Base-by-base conservation (phyloP, 2,329 filamentous ascomycete genomes). In the Paraconiothyrium sp. region DNA sequence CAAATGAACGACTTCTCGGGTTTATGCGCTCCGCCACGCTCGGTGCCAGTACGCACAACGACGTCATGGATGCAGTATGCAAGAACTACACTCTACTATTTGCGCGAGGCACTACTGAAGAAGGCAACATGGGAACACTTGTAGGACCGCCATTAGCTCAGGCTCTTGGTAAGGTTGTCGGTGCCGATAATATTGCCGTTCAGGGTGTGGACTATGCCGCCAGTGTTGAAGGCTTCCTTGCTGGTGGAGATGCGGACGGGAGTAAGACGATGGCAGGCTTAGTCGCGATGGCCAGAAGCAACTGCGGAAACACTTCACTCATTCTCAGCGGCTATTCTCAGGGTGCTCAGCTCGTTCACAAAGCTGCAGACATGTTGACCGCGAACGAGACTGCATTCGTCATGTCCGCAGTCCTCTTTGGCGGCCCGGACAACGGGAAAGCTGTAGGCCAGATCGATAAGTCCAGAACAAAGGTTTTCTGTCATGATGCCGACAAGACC, bases 191-290 rank as follows among this genome's bases (percentile, higher is more conserved):
- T 57, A 70, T 86, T 9, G 82, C 82, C 2, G 80, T 86, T 11
- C 86, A 88, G 73, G 86, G 85, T 54, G 82, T 88, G 22, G 76
- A 83, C 35, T 88, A 88, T 67, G 75, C 81, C 2, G 85, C 85
- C n/a, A 65, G 70, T 37, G 59, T 77, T 11, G 63, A 67, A 3
- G 84, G 84, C 0, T 85, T 84, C 64, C 70, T 84, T 4, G 75
- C 74, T 13, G 81, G 82, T 7, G 84, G 84, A 1, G 83, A 84
- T 63, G 66, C 70, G 4, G 70, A 59, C 10, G 84, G 84, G 6
- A 81, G 80, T 55, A 67, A 69, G 43, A 78, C 74, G 59, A 84
- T 86, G 82, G 79, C 81, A 44, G 41, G 41, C 20, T 22, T 56
- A 13, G 39, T 56, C 14, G 41, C 37, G 13, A 56, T 56, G 48